Base-by-base conservation (phyloP, 257 asterid genomes). In the Nicotiana paniculata region DNA sequence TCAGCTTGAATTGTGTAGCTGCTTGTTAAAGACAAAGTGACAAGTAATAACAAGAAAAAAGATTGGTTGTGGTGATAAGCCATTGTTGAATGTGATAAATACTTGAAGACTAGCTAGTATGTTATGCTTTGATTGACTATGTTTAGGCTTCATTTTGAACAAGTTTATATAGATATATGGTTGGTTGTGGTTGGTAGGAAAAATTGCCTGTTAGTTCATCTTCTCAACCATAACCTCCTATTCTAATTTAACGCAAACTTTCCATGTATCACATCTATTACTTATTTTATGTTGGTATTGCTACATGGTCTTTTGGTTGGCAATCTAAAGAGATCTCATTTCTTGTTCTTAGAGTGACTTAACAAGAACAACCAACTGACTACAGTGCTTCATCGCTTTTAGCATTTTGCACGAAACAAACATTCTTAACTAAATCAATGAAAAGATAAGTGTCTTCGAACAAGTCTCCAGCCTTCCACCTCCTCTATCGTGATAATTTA, bases 41-140 rank as follows among this genome's bases (percentile, higher is more conserved):
- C 7, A 61, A 77, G 9, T 11, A 74, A 83, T 65, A 80, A 9
- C 63, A 80, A 43, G 77, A 80, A 21, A 28, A 80, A 80, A n/a
- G 66, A 80, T 65, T 30, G 33, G 64, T 30, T 80, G 0, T 9
- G 54, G 28, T 64, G 4, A 53, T 28, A 33, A 64, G 77, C 75
- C 82, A 80, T 62, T 32, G 81, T 37, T 77, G 32, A 70, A 69
- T 1, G n/a, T 28, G 39, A 64, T 4, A 64, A 10, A 63, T 28
- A 2, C 9, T 64, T 63, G 37, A 64, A 24, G 13, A 11, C 68
- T 24, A 62, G 32, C 68, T 24, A 26, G 32, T 62, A 24, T 62
- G 28, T 24, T 9, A 62, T 65, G 24, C 0, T 30, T 64, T 65
- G 21, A 10, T 70, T 70, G 11, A 21, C 9, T 18, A 3, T 2